Conservation (phyloP, 78 protist species). For the Tieghemostelium lacteum region DNA sequence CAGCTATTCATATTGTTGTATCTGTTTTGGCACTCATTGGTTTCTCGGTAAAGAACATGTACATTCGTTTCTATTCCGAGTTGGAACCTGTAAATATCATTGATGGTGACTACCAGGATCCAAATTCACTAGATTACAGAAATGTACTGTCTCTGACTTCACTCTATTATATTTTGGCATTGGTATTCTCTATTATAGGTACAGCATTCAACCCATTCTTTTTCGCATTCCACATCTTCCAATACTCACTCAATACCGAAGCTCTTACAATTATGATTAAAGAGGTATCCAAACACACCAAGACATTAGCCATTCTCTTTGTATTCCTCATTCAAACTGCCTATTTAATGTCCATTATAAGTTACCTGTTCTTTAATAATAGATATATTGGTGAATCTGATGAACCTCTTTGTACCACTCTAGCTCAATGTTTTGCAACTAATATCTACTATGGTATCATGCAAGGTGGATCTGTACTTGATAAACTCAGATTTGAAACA, state of each 20-base stretch:
- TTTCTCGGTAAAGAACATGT: conserved; percentile 9
- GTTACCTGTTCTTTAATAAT: conserved; percentile 33
- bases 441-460: conserved; percentile 62
- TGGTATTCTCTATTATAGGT: conserved; percentile 34
- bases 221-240: conserved; percentile 52
- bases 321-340: conserved; percentile 43
- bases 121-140: conserved; percentile 15
- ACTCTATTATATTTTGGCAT: conserved; percentile 32
- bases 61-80: conserved; percentile 17
- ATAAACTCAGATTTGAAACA: neutral
- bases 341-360: conserved; percentile 37
- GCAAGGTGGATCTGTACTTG: conserved; percentile 43
- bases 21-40: conserved; percentile 36
- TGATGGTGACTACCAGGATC: neutral
- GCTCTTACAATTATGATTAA: conserved; percentile 42
- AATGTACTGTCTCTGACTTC: conserved; percentile 4
- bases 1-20: conserved; percentile 21
- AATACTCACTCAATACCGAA: conserved; percentile 26
- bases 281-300: conserved; percentile 21
- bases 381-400: neutral
- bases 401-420: conserved; percentile 4
- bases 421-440: conserved; percentile 49
- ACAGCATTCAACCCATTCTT: conserved; percentile 16
- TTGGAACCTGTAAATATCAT: conserved; percentile 38
- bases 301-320: conserved; percentile 31